Base-by-base conservation (phyloP, 768 basidiomycete species). In the Tylopilus plumbeoviolaceoides region DNA sequence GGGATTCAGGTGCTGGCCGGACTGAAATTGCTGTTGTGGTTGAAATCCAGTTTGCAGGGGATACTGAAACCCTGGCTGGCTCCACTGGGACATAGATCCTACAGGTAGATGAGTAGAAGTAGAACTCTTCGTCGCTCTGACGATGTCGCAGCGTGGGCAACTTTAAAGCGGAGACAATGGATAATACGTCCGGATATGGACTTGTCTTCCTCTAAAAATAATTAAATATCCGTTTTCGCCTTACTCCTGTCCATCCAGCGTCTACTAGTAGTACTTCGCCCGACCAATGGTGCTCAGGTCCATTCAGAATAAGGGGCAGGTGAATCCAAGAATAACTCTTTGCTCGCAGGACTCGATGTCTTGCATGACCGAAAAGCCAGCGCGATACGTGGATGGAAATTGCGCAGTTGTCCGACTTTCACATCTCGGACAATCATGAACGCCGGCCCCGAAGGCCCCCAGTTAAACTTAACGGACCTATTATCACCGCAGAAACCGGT, bases 1-100 rank as follows among this genome's bases (percentile, higher is more conserved):
- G n/a, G n/a, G n/a, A n/a, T n/a, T n/a, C n/a, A n/a, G n/a, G n/a
- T n/a, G n/a, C n/a, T n/a, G n/a, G n/a, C n/a, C n/a, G 10, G 66
- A 69, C 38, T 74, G 73, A 51, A 75, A 72, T 15, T 66, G 71
- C 59, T 75, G 77, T 54, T 81, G 81, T 27, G 74, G 76, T 59
- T 73, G 78, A 68, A 79, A 85, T 14, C 86, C 88, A 3, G 88
- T 87, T 59, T 87, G 87, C 67, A 84, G 73, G 30, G 89, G 84
- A 64, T 87, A 85, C 70, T 90, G 87, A 63, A 75, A 85, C 33
- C 82, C 81, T 21, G 78, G 79, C 68, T 84, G 85, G 48, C 76
- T 77, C 87, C 89, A 91, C 71, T 89, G 87, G 62, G 87, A 81
- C 89, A 91, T 90, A 5, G 23, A 23, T 23, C 23, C 23, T 23